A percentile compares a stretch with the other conserved stretches of the same genome.
Evolutionary conservation across 2,329 filamentous ascomycete species (phyloP).

Genomic region (Alternaria sp.): DNA sequence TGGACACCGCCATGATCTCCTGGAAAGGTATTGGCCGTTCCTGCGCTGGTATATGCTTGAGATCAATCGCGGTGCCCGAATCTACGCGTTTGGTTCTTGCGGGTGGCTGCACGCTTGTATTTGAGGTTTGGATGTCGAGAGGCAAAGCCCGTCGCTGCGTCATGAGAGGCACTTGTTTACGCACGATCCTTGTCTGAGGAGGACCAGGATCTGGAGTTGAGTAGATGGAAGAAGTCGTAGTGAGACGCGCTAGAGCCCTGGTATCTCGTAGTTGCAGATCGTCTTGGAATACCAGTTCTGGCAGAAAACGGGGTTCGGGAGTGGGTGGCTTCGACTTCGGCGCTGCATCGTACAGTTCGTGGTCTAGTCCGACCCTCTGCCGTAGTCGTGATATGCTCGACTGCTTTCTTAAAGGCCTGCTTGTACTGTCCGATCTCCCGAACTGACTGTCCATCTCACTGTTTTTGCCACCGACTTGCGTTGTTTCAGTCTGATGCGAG

Average conservation of each 20-base stretch:
- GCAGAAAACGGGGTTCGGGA: not conserved
- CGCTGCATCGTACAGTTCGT: conserved; percentile 4
- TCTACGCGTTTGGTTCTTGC: conserved; percentile 33
- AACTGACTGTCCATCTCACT: not conserved
- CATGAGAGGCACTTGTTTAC: not conserved
- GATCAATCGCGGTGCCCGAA: conserved; percentile 42
- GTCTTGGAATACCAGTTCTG: not conserved
- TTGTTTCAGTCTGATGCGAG: conserved; percentile 21
- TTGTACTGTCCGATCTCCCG: conserved; percentile 5
- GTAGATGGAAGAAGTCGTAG: conserved; percentile 12
- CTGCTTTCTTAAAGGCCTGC: conserved; percentile 19
- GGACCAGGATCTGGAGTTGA: not conserved
- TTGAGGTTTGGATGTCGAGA: not conserved
- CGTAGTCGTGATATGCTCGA: conserved; percentile 26
- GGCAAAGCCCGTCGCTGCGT: not conserved
- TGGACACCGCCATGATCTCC: conserved; percentile 36
- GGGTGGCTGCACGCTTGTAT: not conserved
- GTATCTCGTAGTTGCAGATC: not conserved
- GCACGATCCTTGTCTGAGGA: not conserved
- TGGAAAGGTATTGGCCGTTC: conserved; percentile 39
- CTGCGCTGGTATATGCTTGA: conserved; percentile 22
- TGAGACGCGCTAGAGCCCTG: conserved; percentile 1
- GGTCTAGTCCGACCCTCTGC: conserved; percentile 21
- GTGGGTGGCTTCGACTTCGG: not conserved
- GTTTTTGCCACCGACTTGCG: conserved; percentile 5